Evolutionary conservation across 495 filamentous ascomycete species (phyloP).

Genomic region (Aspergillus avenaceus): DNA sequence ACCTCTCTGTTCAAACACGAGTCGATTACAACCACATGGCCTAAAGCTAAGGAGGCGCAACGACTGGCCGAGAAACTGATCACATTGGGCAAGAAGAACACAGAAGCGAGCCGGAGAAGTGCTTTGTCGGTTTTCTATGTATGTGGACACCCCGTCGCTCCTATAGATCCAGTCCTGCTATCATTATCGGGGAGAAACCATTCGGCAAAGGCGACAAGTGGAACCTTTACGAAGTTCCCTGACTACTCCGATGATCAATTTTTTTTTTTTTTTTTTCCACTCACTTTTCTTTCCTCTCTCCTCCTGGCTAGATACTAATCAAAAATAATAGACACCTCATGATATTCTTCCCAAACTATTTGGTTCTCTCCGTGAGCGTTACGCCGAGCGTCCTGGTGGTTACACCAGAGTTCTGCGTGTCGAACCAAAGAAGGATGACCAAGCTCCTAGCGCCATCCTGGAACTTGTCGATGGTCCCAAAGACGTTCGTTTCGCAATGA

Average conservation of each 20-base stretch:
- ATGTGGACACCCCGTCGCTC: conserved; percentile 28
- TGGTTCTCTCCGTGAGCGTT: conserved; percentile 73
- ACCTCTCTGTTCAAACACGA: conserved; percentile 93
- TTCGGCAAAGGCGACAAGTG: too few species aligned
- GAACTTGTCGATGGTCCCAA: conserved; percentile 93
- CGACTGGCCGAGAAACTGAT: conserved; percentile 88
- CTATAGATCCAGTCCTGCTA: background rate
- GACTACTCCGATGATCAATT: too few species aligned
- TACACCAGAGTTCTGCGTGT: conserved; percentile 93
- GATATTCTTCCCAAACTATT: conserved; percentile 82
- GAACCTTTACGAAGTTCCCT: too few species aligned
- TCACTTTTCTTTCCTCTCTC: background rate
- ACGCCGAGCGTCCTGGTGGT: conserved; percentile 75
- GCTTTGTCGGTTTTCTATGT: conserved; percentile 80
- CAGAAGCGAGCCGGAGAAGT: conserved; percentile 62
- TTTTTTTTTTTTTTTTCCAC: background rate
- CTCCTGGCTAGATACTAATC: background rate
- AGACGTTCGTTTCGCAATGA: conserved; percentile 93
- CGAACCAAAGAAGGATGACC: conserved; percentile 68
- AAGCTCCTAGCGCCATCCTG: conserved; percentile 85
- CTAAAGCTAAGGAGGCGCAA: conserved; percentile 96
- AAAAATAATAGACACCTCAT: conserved; percentile 53
- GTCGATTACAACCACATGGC: conserved; percentile 88
- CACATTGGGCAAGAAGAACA: conserved; percentile 87
- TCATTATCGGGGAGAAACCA: background rate